Evolutionary conservation across 2,329 filamentous ascomycete genomes (phyloP), one percentile per base, ranked within the genome.

Genomic region (Aureobasidium sp.): DNA sequence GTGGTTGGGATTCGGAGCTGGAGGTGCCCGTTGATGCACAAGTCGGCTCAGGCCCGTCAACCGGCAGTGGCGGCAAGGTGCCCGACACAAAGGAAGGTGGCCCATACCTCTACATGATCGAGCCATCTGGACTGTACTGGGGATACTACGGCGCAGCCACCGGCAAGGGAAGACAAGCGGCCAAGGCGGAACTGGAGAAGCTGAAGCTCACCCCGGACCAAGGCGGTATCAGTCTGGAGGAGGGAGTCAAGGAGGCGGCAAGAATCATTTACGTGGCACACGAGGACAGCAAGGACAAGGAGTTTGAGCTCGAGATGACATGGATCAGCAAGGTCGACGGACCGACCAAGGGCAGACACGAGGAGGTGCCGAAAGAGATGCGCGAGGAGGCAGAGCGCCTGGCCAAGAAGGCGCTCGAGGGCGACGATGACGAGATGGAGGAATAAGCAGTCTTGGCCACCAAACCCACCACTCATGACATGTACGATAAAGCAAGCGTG

Each of bases 261-360:
- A 79, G 90, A 57, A 98, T 98, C 72, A 97, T 98, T 72, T 94
- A 96, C 70, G 83, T 95, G 56, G 90, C 91, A 44, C 93, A 98
- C 69, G 93, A 97, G 71, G 93, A 98, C 71, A 97, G 91, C 79
- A 97, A 97, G 77, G 93, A 97, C 74, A 98, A 98, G 79, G 93
- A 97, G 60, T 98, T 97, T 66, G 93, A 98, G 81, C 78, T 98
- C 56, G 93, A 98, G 77, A 94, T 98, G 90, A 95, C 88, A 56
- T 98, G 93, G 93, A 88, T 97, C 70, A 96, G 90, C 71, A 81
- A 79, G 50, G 72, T 83, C 42, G 81, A 87, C 60, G 91, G 90
- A 4, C 90, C 90, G 30, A 97, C 90, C 58, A 91, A 94, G 75
- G 93, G 93, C 58, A 83, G 85, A 64, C 93, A 98, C 68, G 80